Evolutionary conservation across 768 basidiomycete genomes (phyloP).

Genomic region (Tremella fuciformis): DNA sequence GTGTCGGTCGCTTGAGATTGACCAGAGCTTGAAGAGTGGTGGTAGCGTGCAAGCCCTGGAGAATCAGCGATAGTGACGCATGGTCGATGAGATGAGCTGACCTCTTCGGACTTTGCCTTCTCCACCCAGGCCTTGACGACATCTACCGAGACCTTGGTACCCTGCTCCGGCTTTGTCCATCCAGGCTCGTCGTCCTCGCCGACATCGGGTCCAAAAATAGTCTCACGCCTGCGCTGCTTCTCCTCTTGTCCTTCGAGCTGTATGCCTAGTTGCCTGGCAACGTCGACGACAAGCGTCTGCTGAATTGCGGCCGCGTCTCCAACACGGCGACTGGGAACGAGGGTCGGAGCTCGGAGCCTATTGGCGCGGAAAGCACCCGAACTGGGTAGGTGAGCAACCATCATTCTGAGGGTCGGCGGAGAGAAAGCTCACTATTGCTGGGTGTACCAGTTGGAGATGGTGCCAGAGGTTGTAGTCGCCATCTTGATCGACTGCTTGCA

Average conservation of each 20-base stretch:
- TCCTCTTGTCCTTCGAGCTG: conserved; percentile 19
- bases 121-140: conserved; percentile 79
- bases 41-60: conserved; percentile 72
- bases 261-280: conserved; percentile 14
- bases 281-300: conserved; percentile 45
- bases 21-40: conserved; percentile 92
- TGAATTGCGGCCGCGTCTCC: conserved; percentile 20
- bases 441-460: conserved; percentile 9
- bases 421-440: conserved; percentile 11
- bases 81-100: conserved; percentile 50
- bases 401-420: not conserved
- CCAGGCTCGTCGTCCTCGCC: conserved; percentile 60
- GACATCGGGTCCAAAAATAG: conserved; percentile 87
- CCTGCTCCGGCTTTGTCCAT: conserved; percentile 55
- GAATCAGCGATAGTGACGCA: not conserved
- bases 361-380: conserved; percentile 39
- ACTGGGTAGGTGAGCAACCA: conserved; percentile 17
- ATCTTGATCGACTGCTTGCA: not conserved
- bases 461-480: not conserved
- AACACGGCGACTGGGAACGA: conserved; percentile 23
- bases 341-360: conserved; percentile 38
- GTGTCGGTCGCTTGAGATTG: conserved; percentile 85
- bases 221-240: conserved; percentile 62
- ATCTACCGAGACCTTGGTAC: conserved; percentile 68
- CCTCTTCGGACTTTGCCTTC: conserved; percentile 71